Evolutionary conservation across 2,329 filamentous ascomycete genomes (phyloP).

Genomic region (Nectriaceae sp.): DNA sequence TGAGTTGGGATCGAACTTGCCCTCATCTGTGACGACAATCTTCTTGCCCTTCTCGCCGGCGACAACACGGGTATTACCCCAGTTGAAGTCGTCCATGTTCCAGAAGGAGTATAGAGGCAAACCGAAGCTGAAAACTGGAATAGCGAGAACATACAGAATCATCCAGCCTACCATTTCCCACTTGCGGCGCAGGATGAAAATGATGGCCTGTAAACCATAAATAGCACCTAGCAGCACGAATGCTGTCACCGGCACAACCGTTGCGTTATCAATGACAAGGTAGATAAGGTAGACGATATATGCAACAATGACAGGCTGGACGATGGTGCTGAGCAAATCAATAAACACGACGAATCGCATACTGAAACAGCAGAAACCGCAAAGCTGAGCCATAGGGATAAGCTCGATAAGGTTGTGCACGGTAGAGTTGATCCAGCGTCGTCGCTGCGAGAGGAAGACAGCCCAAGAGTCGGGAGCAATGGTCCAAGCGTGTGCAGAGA

Average conservation of each 20-base stretch:
- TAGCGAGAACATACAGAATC: conserved; percentile 89
- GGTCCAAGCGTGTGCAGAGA: conserved; percentile 90
- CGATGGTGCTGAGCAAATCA: conserved; percentile 86
- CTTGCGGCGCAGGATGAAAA: conserved; percentile 94
- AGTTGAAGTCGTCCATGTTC: conserved; percentile 99
- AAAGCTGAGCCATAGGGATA: conserved; percentile 89
- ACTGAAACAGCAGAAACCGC: conserved; percentile 99
- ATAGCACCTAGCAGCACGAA: conserved; percentile 93
- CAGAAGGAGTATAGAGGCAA: conserved; percentile 95
- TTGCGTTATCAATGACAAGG: conserved; percentile 61
- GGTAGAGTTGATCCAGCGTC: conserved; percentile 99
- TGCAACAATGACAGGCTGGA: conserved; percentile 86
- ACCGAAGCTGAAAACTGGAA: conserved; percentile 88
- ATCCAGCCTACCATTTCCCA: conserved; percentile 99
- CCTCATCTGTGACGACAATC: conserved; percentile 91
- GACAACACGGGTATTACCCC: conserved; percentile 98
- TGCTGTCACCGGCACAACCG: conserved; percentile 75
- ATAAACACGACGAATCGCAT: conserved; percentile 98
- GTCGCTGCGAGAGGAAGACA: conserved; percentile 96
- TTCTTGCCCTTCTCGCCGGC: conserved; percentile 92
- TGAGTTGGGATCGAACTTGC: conserved; percentile 90
- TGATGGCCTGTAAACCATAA: conserved; percentile 94
- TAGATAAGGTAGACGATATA: conserved; percentile 92
- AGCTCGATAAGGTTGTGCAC: conserved; percentile 97
- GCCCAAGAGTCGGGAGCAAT: conserved; percentile 93